phyloP scores from a whole-genome alignment of 202 grass and related monocot genomes.

The Eragrostis tef region DNA sequence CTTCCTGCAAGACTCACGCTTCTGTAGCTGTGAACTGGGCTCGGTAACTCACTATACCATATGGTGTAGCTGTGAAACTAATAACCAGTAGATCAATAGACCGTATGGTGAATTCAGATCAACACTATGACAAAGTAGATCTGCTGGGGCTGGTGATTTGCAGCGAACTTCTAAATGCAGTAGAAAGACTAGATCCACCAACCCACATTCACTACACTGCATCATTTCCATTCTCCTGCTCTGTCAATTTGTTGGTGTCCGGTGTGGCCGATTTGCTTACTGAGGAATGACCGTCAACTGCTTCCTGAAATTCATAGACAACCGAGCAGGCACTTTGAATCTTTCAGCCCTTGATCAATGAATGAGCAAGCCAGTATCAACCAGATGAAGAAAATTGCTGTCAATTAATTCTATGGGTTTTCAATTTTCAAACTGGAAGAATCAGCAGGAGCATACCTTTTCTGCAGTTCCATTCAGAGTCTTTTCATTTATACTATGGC shows the following conservation, averaged over 20 bases:
- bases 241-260: not conserved
- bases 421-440: not conserved
- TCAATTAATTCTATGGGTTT: not conserved
- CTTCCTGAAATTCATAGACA: conserved; percentile 41
- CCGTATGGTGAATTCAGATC: not conserved
- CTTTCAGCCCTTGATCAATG: not conserved
- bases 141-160: not conserved
- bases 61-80: not conserved
- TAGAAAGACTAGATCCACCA: not conserved
- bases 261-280: conserved; percentile 38
- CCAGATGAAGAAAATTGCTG: not conserved
- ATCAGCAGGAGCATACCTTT: conserved; percentile 45
- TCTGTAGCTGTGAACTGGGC: not conserved
- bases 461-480: conserved; percentile 35
- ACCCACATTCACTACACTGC: not conserved
- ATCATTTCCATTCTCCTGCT: conserved; percentile 34
- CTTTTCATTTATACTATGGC: conserved; percentile 45
- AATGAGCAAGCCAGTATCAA: not conserved
- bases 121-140: not conserved
- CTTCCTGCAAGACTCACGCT: not conserved
- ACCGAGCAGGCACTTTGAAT: conserved; percentile 6
- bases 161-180: not conserved
- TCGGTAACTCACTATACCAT: not conserved
- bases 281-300: conserved; percentile 37
- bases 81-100: not conserved